Base-by-base conservation (phyloP, 352 stramenopile species). In the Phytophthora sansomeana region DNA sequence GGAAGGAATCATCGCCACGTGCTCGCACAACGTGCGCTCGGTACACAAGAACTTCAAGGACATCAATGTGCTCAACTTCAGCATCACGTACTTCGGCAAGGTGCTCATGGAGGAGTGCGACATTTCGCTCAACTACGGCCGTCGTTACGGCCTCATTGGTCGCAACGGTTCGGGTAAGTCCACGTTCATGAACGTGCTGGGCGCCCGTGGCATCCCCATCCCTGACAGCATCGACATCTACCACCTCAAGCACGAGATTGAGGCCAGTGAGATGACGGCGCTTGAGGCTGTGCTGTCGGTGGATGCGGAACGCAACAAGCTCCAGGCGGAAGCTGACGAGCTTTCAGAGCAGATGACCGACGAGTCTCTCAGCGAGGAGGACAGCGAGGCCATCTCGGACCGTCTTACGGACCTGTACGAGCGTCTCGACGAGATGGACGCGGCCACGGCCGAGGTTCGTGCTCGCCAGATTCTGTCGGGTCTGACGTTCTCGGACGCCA, bases 51-150 rank as follows among this genome's bases (percentile, higher is more conserved):
- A 98, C 82, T 97, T 98, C 41, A 97, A 98, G 71, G 97, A 99
- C 80, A 99, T 99, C 66, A 99, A 99, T 71, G 97, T 99, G 44
- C 77, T 91, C 49, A 97, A 98, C 75, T 98, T 99, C 47, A 98
- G 93, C 51, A 95, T 99, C 55, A 96, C 92, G 28, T 99, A 98
- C 85, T 96, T 98, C 78, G 96, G 96, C 53, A 98, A 98, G 64
- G 86, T 97, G 43, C 79, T 99, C 32, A 81, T 99, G 67, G 96
- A 99, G 68, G 96, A 98, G 69, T 98, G 94, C 49, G 91, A 97
- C 53, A 94, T 99, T 53, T 89, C 97, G 59, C 83, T 99, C 55
- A 99, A 99, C 86, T 98, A 97, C 75, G 97, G 97, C 28, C 97
- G 98, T 69, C 93, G 97, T 5, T 99, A 99, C 72, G 97, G 93